Evolutionary conservation across 1,284 basidiomycete species (phyloP).

Genomic region (Anthracocystis walkeri): DNA sequence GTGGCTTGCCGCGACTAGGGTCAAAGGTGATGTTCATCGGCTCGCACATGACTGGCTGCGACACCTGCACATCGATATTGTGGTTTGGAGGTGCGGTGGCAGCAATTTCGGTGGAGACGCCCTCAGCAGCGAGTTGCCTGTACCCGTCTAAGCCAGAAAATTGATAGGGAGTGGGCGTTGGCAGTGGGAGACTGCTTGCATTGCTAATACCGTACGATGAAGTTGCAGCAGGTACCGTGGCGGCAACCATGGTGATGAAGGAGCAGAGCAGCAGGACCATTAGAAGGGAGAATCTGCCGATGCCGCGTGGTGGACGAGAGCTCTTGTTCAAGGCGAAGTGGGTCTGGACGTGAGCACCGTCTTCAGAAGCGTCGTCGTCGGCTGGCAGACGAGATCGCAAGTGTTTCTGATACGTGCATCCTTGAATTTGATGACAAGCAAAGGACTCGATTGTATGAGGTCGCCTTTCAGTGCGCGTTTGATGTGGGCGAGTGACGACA

Average conservation of each 20-base stretch:
- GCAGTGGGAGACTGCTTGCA: not conserved
- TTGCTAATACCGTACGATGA: not conserved
- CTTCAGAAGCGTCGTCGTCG: not conserved
- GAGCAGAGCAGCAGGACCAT: constrained; percentile 11
- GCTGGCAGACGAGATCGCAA: not conserved
- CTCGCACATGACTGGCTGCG: constrained; percentile 51
- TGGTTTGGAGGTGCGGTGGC: constrained; percentile 11
- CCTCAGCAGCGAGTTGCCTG: constrained; percentile 23
- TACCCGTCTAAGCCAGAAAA: not conserved
- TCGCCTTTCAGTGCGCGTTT: not conserved
- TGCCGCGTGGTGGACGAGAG: not conserved
- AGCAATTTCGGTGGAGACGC: constrained; percentile 3
- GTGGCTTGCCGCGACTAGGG: constrained; percentile 48
- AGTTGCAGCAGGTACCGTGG: constrained; percentile 13
- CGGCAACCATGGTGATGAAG: not conserved
- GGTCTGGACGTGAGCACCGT: too few relatives aligned
- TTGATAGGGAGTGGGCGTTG: constrained; percentile 9
- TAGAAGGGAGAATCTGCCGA: not conserved
- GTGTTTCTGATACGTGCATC: not conserved
- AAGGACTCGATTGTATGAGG: not conserved
- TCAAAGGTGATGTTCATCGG: constrained; percentile 60
- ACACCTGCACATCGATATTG: constrained; percentile 36
- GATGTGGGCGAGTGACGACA: constrained; percentile 1
- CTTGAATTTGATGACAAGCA: not conserved
- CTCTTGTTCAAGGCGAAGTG: not conserved